Evolutionary conservation across 768 basidiomycete genomes (phyloP), one percentile per base, ranked within the genome.

Genomic region (Leccinum truebloodii): DNA sequence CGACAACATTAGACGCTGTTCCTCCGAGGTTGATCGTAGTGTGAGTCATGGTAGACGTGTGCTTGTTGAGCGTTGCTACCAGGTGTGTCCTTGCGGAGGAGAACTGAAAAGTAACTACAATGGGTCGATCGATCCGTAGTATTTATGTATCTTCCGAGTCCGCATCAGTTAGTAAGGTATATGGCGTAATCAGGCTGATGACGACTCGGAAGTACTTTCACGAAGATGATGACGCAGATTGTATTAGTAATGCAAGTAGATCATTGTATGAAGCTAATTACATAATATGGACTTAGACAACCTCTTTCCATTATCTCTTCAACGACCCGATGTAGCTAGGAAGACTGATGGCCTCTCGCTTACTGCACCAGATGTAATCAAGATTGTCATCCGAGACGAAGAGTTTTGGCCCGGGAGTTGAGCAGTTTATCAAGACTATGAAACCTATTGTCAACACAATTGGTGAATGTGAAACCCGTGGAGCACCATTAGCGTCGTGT

Each of bases 1-100:
- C 75, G 28, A 70, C 67, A 34, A 77, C 46, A 39, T 71, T 58
- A 3, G 73, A 72, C 28, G 76, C 75, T 9, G 76, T 73, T 20
- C 77, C 77, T n/a, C 79, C 79, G 14, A 80, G 72, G 16, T 69
- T 76, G 3, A 66, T 67, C 13, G 73, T 74, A 28, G 59, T 65
- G 28, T 58, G 58, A 13, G 69, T 65, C 76, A 79, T 78, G 13
- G n/a, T 34, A 52, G 16, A 28, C 24, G 49, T 50, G 10, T 50
- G 24, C 6, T 50, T 16, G 49, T 26, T 50, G 49, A 50, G 16
- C 14, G 14, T 3, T 49, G 48, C 7, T 26, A 12, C 10, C 32
- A 32, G 32, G 3, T 20, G 3, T 46, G n/a, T 46, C 20, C 4
- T 46, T 20, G 20, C 2, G 44, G 22, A 48, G 12, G 20, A 20